Evolutionary conservation across 2,329 filamentous ascomycete species (phyloP), one percentile per base, ranked within the genome.

Genomic region (Rutstroemia sp.): DNA sequence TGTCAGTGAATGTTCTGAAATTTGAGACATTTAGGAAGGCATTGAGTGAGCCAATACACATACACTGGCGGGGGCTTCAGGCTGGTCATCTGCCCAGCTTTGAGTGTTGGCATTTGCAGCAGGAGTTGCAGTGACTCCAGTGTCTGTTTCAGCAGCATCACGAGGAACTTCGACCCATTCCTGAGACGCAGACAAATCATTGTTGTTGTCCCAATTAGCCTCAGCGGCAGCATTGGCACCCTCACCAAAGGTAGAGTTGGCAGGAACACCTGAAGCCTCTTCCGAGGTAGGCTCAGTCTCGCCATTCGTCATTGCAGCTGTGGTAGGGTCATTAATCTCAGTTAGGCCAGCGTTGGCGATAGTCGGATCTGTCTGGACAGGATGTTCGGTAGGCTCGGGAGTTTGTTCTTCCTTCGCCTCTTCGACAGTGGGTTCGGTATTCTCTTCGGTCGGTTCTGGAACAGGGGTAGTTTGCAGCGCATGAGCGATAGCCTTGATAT

Each of bases 61-160:
- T 69, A 80, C 77, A 68, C 76, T 73, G 30, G 49, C 56, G 42
- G 70, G 70, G 55, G 70, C 71, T 58, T 84, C 81, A 18, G 86
- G 82, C 64, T 88, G 81, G 59, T 94, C 88, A 66, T 95, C 90
- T 25, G 89, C 89, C 89, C 89, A 95, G 66, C 85, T 90, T 68
- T 87, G 83, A 42, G 77, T 78, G 65, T 80, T 79, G 30, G 77
- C 77, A 66, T 79, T 78, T 54, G 73, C 69, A 41, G 74, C 71
- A 23, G 82, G 74, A 6, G 81, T 83, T 25, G 82, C 81, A 48
- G 78, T 73, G 44, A 82, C 70, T 39, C 82, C 83, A 39, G 79
- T 82, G 60, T 94, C 88, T 5, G 87, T 86, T 76, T 95, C 90
- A 52, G 82, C 74, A 48, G 85, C 80, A 67, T 92, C 82, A 56